Evolutionary conservation across 1,139 yeast species (phyloP), one percentile per base, ranked within the genome.

Genomic region (Suhomyces choctaworum): DNA sequence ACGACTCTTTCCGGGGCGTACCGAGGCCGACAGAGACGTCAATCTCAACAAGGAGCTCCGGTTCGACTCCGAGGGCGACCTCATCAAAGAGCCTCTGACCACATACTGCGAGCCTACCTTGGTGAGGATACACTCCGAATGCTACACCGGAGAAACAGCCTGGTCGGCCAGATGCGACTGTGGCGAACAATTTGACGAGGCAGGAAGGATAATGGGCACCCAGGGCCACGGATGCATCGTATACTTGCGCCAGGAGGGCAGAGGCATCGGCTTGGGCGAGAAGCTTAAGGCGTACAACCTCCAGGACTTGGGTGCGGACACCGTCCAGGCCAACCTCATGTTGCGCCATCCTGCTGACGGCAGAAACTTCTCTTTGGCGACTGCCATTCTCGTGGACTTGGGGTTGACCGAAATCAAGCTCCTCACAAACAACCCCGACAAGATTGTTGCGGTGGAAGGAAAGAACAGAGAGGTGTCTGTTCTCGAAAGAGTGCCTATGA

Each of bases 111-210:
- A 45, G 53, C 88, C 58, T 79, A 83, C 46, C 7, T 47, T 69
- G 36, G 73, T 68, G 10, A 75, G 98, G 44, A 89, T 94, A 47
- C 99, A 94, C 57, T 86, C 96, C 5, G 99, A 94, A 58, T 94
- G 98, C 60, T 94, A 92, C 64, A 94, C 99, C 0, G 98, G 98
- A 6, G 99, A 94, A 58, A 92, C 97, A 1, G 97, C 97, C 9
- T 94, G 98, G 97, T 81, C 94, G 40, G 97, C 98, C 2, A 76
- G 99, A 36, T 94, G 98, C 61, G 98, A 94, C 62, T 94, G 99
- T 63, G 99, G 98, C 10, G 98, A 94, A 61, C 98, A 94, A 66
- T 86, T 94, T 50, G 97, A 92, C 60, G 97, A 94, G 60, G 97
- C 98, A 1, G 98, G 97, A 7, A 74, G 95, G 44, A 64, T 86